These are phyloP conservation scores for Sporothrix euskadiensis DNA, from an alignment of 2,329 filamentous ascomycete genomes.

Conservation along the genomic window DNA sequence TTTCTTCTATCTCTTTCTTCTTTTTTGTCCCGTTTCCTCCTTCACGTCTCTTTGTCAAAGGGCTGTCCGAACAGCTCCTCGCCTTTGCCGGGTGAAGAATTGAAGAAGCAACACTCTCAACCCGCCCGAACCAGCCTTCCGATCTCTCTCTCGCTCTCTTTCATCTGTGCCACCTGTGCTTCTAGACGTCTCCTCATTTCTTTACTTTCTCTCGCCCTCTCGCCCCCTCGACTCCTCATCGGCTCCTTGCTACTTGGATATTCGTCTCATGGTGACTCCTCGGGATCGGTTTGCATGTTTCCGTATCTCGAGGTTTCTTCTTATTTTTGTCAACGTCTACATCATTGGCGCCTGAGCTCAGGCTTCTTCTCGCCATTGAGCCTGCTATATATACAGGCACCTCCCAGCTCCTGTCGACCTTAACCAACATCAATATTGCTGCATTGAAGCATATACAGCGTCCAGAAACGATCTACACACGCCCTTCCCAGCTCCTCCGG, in stretches of 20 bases:
- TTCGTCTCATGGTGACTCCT: constrained; percentile 22
- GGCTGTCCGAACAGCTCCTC: constrained; percentile 18
- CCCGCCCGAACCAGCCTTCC: not conserved
- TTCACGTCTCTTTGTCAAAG: not conserved
- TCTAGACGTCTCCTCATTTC: not conserved
- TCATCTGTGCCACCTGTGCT: not conserved
- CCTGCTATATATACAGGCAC: constrained; percentile 13
- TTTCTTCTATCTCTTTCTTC: not conserved
- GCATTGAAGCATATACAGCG: constrained; percentile 28
- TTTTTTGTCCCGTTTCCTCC: not conserved
- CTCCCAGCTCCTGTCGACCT: constrained; percentile 1
- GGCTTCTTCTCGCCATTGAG: not conserved
- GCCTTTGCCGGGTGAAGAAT: not conserved
- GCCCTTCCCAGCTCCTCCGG: not conserved
- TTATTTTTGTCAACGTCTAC: not conserved
- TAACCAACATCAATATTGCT: constrained; percentile 14
- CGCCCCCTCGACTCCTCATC: not conserved
- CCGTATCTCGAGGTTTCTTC: constrained; percentile 9
- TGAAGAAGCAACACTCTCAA: not conserved
- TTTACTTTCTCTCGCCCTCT: not conserved
- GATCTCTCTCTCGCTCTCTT: not conserved
- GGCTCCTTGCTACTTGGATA: constrained; percentile 11
- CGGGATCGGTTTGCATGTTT: not conserved
- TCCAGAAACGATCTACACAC: constrained; percentile 24
- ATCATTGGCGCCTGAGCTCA: not conserved